Conservation (phyloP, 1,139 yeast genomes). For the Scheffersomyces segobiensis region DNA sequence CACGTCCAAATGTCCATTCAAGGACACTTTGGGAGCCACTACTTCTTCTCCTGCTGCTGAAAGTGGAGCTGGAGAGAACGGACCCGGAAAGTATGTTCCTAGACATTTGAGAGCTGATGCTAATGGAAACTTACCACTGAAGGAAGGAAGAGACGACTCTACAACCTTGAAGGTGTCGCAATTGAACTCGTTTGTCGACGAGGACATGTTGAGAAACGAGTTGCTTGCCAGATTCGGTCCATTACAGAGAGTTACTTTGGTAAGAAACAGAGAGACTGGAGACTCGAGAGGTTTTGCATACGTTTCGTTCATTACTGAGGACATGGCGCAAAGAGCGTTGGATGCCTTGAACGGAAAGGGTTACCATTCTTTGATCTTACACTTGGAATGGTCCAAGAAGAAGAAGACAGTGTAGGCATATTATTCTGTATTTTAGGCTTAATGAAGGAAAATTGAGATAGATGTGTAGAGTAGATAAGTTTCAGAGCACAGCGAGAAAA, state of each 20-base stretch:
- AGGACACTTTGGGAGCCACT: conserved; percentile 74
- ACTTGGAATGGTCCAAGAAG: conserved; percentile 62
- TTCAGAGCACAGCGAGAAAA: no score
- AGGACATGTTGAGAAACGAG: conserved; percentile 74
- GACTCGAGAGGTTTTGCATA: conserved; percentile 97
- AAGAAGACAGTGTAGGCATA: conserved; percentile 12
- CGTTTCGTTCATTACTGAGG: conserved; percentile 74
- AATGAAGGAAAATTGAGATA: not conserved
- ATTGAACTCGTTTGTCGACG: conserved; percentile 83
- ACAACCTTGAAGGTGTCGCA: conserved; percentile 91
- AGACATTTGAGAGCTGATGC: conserved; percentile 71
- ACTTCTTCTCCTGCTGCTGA: conserved; percentile 33
- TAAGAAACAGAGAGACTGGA: conserved; percentile 91
- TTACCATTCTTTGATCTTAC: conserved; percentile 86
- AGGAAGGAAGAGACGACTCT: conserved; percentile 75
- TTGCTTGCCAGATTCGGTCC: conserved; percentile 73
- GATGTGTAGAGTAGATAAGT: not conserved
- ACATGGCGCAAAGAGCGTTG: conserved; percentile 75
- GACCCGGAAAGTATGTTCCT: conserved; percentile 64
- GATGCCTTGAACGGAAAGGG: conserved; percentile 86
- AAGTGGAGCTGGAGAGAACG: conserved; percentile 37
- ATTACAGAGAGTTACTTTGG: conserved; percentile 78
- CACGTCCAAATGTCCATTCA: conserved; percentile 95
- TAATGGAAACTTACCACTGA: conserved; percentile 54
- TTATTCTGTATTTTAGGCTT: not conserved